phyloP scores from a whole-genome alignment of 148 eudicot genomes.

The Dianthus caryophyllus region DNA sequence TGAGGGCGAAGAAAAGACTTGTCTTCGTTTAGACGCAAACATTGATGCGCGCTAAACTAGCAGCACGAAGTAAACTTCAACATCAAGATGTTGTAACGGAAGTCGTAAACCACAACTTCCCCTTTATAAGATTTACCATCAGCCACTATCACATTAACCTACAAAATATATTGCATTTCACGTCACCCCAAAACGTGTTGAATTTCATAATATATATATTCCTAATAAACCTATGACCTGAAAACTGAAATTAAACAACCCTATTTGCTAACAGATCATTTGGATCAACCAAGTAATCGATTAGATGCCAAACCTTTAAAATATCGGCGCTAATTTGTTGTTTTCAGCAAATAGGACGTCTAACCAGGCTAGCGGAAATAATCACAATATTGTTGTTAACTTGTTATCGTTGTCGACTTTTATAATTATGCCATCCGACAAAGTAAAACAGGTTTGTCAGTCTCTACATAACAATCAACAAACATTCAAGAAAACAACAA shows the following conservation, averaged over 20 bases:
- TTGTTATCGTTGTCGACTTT: background rate
- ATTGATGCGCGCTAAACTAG: no score
- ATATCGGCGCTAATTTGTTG: background rate
- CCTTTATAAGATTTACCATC: slow-evolving; percentile 6
- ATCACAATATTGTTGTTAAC: background rate
- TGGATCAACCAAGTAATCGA: background rate
- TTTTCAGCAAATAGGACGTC: background rate
- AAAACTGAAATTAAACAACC: background rate
- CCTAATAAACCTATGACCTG: background rate
- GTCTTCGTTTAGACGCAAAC: no score
- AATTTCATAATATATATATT: background rate
- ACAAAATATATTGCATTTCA: background rate
- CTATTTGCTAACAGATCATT: background rate
- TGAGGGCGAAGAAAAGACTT: no score
- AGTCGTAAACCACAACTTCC: background rate
- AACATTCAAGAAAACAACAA: no score
- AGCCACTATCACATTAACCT: background rate
- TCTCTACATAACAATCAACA: no score
- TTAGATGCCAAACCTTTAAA: background rate
- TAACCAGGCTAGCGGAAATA: background rate
- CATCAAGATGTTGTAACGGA: slow-evolving; percentile 3
- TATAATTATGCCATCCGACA: background rate
- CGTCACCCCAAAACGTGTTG: background rate
- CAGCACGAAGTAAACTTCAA: slow-evolving; percentile 4
- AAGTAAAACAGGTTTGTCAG: no score